phyloP scores from a whole-genome alignment of 495 filamentous ascomycete species.

The Daldinia caldariorum region DNA sequence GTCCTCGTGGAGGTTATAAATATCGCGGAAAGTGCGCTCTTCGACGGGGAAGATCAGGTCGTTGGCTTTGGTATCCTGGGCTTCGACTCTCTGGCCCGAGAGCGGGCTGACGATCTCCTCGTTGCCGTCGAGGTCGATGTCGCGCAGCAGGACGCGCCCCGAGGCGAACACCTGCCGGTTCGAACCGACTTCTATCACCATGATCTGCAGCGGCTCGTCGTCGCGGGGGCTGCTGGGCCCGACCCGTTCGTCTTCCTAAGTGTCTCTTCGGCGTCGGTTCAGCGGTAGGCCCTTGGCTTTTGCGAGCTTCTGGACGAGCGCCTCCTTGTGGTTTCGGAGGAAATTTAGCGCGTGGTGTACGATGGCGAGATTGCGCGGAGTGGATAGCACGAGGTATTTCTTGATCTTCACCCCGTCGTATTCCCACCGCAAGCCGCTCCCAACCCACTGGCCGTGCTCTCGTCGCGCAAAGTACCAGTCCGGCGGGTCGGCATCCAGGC shows the following conservation, averaged over 20 bases:
- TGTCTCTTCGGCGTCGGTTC: neutral
- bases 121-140: neutral
- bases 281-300: neutral
- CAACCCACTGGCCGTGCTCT: neutral
- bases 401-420: neutral
- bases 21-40: neutral
- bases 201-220: neutral
- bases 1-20: neutral
- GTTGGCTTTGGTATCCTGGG: neutral
- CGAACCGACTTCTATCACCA: neutral
- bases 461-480: slow-evolving; percentile 4
- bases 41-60: neutral
- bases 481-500: neutral
- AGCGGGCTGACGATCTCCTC: neutral
- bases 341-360: neutral
- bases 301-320: neutral
- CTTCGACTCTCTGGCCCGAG: neutral
- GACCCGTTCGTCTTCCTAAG: neutral
- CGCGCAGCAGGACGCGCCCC: neutral
- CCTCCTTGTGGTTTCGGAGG: neutral
- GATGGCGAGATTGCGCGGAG: neutral
- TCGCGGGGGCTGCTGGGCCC: neutral
- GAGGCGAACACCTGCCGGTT: neutral
- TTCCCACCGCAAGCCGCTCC: slow-evolving; percentile 1
- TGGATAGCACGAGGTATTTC: neutral